These are phyloP conservation scores for Cordyceps fumosorosea DNA, from an alignment of 2,329 filamentous ascomycete species.

Conservation along the genomic window DNA sequence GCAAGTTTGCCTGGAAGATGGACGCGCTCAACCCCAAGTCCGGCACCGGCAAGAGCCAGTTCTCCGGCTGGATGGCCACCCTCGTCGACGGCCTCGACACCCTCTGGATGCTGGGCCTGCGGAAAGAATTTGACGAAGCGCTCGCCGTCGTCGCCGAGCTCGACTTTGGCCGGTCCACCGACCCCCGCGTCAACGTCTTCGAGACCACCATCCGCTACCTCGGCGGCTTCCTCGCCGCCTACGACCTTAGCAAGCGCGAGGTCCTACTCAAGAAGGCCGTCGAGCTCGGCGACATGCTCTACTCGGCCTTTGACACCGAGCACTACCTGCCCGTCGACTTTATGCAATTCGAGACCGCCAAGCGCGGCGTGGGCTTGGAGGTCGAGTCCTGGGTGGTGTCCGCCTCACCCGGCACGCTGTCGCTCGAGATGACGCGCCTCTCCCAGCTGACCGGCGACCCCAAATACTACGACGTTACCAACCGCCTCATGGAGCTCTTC, in stretches of 20 bases:
- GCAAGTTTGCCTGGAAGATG: slow-evolving; percentile 54
- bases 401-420: slow-evolving; percentile 55
- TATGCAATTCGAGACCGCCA: slow-evolving; percentile 36
- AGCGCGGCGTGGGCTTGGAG: slow-evolving; percentile 26
- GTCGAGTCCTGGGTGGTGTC: slow-evolving; percentile 34
- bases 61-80: slow-evolving; percentile 62
- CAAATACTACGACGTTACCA: slow-evolving; percentile 68
- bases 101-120: slow-evolving; percentile 66
- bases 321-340: slow-evolving; percentile 56
- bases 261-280: slow-evolving; percentile 54
- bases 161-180: slow-evolving; percentile 51
- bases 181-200: slow-evolving; percentile 53
- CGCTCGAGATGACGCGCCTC: slow-evolving; percentile 65
- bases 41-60: slow-evolving; percentile 46
- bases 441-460: slow-evolving; percentile 65
- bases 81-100: slow-evolving; percentile 63
- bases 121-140: slow-evolving; percentile 58
- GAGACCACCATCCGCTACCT: slow-evolving; percentile 68
- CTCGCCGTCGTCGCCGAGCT: slow-evolving; percentile 51
- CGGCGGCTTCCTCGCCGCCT: slow-evolving; percentile 62
- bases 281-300: slow-evolving; percentile 58
- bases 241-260: slow-evolving; percentile 55
- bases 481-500: slow-evolving; percentile 61
- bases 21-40: slow-evolving; percentile 57
- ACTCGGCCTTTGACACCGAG: slow-evolving; percentile 61